A percentile compares a stretch with the other conserved stretches of the same genome.
Conservation (phyloP, 495 filamentous ascomycete species). For the Letharia columbiana region DNA sequence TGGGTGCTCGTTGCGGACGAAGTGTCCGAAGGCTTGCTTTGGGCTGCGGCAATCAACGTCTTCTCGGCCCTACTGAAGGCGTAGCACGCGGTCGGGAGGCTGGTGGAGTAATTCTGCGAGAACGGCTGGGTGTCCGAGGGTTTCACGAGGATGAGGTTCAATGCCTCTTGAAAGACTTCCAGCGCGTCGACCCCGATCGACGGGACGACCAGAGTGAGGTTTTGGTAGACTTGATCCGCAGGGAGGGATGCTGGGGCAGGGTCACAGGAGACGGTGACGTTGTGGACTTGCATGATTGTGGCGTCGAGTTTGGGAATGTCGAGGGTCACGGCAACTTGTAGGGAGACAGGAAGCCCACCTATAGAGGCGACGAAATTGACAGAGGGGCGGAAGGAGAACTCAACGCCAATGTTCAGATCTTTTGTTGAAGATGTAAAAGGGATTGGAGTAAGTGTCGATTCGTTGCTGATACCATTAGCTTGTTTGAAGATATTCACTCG, state of each 20-base stretch:
- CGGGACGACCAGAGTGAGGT: constrained; percentile 10
- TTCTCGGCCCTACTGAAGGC: constrained; percentile 10
- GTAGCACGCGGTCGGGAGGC: constrained; percentile 1
- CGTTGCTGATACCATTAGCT: background rate
- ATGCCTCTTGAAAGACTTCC: constrained; percentile 5
- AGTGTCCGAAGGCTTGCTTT: background rate
- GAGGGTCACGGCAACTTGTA: constrained; percentile 5
- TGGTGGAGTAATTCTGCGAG: background rate
- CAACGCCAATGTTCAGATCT: constrained; percentile 7
- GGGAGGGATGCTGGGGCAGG: background rate
- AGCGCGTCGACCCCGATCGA: constrained; percentile 12
- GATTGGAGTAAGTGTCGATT: constrained; percentile 6
- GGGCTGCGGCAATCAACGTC: constrained; percentile 5
- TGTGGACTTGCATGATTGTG: constrained; percentile 7
- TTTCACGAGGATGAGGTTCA: constrained; percentile 1
- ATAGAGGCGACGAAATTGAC: constrained; percentile 5
- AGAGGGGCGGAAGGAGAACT: constrained; percentile 16
- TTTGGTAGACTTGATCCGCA: constrained; percentile 3
- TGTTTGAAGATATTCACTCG: background rate
- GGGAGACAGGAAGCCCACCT: background rate
- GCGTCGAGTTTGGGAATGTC: constrained; percentile 10
- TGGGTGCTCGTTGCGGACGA: background rate
- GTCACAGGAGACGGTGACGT: constrained; percentile 11
- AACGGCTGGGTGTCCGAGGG: background rate
- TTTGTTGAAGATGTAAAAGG: constrained; percentile 3